Percentiles rank a stretch among this genome's conserved stretches.
These are phyloP conservation scores for Panicum miliaceum DNA, from an alignment of 176 grass and related monocot species.

Conservation along the genomic window DNA sequence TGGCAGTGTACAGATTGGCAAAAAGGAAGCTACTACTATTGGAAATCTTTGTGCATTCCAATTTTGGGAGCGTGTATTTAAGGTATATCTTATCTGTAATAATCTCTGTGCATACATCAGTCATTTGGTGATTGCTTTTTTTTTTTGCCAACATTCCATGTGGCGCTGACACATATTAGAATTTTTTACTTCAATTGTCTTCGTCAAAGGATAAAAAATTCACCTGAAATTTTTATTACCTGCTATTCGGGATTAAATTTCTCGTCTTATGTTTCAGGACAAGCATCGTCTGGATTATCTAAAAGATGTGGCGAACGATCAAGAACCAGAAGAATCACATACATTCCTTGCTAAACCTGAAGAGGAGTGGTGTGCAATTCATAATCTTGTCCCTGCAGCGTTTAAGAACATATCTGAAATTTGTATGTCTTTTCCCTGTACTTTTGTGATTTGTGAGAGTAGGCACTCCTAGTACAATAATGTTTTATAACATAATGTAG, in stretches of 20 bases:
- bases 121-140: constrained; percentile 17
- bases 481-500: constrained; percentile 18
- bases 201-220: constrained; percentile 5
- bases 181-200: background rate
- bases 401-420: constrained; percentile 86
- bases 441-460: constrained; percentile 24
- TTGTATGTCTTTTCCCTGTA: constrained; percentile 58
- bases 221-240: constrained; percentile 5
- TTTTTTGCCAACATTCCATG: background rate
- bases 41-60: constrained; percentile 91
- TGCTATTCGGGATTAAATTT: constrained; percentile 20
- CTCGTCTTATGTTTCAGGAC: constrained; percentile 56
- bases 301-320: constrained; percentile 55
- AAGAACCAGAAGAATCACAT: constrained; percentile 41
- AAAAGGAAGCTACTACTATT: constrained; percentile 77
- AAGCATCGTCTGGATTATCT: constrained; percentile 68
- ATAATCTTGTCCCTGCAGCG: constrained; percentile 71
- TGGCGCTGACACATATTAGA: constrained; percentile 10
- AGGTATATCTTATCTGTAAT: constrained; percentile 60
- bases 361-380: constrained; percentile 87
- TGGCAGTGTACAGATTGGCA: constrained; percentile 53
- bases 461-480: background rate
- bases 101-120: constrained; percentile 9
- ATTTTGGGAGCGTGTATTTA: constrained; percentile 89
- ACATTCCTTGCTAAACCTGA: constrained; percentile 57